Base-by-base conservation (phyloP, 192 early-diverging fungal species). In the Rhizoclosmatium globosum region DNA sequence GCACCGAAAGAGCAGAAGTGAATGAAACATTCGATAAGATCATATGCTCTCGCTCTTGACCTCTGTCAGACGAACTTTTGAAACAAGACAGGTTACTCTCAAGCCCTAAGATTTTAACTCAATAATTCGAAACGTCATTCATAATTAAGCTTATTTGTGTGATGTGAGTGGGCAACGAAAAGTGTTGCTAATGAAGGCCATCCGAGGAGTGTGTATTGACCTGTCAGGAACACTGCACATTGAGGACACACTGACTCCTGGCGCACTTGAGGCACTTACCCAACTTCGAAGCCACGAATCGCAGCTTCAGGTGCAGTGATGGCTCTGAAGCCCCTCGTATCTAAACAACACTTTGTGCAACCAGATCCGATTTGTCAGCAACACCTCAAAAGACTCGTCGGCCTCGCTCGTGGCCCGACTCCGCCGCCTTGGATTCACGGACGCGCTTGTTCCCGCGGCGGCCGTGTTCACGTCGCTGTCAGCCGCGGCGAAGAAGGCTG, bases 381-480 rank as follows among this genome's bases (percentile, higher is more conserved):
- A 97, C 82, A 96, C 95, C 1, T 96, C 96, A 19, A 94, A 94
- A 68, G 88, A 92, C 68, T 92, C 91, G 45, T 82, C 85, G 46
- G 78, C 80, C 42, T 64, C 64, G 17, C 82, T 96, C 1, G 82
- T 90, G n/a, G 64, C 70, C n/a, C 89, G 90, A 61, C 85, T 97
- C 13, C 65, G 71, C 17, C 60, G 60, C 11, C 82, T 96, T 38
- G 95, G 94, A 0, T 94, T 97, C 72, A 79, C 88, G 15, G 31
- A 31, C 31, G 31, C 31, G 31, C 31, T 31, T 31, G 83, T 94
- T n/a, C 48, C 88, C 53, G 62, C 71, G 11, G 58, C 87, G 0
- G 91, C 93, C 78, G 88, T 93, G 46, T 95, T 95, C 76, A 95
- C 94, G 0, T 95, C 95, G 3, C 86, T 97, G 17, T 88, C 86